Base-by-base conservation (phyloP, 78 protist species). In the Protostelium mycophagum region DNA sequence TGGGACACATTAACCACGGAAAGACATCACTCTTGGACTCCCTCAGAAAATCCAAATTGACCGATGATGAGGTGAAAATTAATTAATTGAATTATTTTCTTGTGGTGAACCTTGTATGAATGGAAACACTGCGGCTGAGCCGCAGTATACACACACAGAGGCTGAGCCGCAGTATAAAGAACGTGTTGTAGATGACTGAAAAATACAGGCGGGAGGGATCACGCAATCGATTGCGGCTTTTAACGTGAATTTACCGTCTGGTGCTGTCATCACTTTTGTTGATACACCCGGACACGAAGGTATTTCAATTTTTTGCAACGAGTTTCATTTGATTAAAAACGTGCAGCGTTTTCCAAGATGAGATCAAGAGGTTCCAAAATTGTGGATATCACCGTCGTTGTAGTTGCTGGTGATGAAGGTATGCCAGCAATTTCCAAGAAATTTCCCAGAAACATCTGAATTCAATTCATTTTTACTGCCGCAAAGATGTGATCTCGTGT, bases 1-100 rank as follows among this genome's bases (percentile, higher is more conserved):
- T 98, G 96, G 99, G 99, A 23, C 99, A 98, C 89, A 98, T 98
- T 37, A 98, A 98, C 87, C 99, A 98, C 63, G 99, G 99, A 38
- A 98, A 97, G 88, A 98, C 99, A 0, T 85, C 97, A 34, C 95
- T 98, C 51, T 93, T 97, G 38, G 99, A 98, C 36, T 63, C 84
- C 63, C 63, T 96, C 34, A 90, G 99, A 23, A 73, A 63, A 1
- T 28, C 98, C 10, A 16, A 85, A 5, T 93, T 97, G 0, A 98
- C 96, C 0, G 92, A 93, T 9, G 91, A 92, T 1, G 99, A 98
- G 73, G 73, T 51, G 73, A 51, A 16, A n/a, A n/a, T n/a, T n/a
- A n/a, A n/a, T n/a, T n/a, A n/a, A n/a, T n/a, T n/a, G n/a, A n/a
- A n/a, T n/a, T n/a, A n/a, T n/a, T n/a, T n/a, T n/a, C n/a, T n/a